These are phyloP conservation scores for Kodamaea kaohsiungensis DNA, from an alignment of 805 yeast genomes.

Conservation along the genomic window DNA sequence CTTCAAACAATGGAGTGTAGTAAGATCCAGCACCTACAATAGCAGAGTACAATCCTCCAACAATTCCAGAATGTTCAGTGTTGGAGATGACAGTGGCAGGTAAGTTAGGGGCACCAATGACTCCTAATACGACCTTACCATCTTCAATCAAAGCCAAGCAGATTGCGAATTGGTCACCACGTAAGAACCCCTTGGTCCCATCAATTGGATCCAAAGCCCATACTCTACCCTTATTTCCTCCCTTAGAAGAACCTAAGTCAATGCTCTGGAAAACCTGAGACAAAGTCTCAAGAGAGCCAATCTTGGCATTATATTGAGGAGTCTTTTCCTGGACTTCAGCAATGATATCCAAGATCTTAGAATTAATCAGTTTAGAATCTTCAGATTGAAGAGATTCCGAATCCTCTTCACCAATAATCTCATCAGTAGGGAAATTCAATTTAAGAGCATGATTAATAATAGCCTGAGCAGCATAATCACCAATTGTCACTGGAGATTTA, in stretches of 20 bases:
- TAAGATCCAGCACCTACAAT: constrained; percentile 67
- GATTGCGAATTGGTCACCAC: constrained; percentile 97
- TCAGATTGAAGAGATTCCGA: constrained; percentile 58
- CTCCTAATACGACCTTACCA: constrained; percentile 85
- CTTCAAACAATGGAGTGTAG: constrained; percentile 44
- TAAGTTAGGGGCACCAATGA: constrained; percentile 94
- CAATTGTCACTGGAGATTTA: constrained; percentile 92
- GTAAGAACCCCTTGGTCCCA: constrained; percentile 92
- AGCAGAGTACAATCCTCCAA: constrained; percentile 79
- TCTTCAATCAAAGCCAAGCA: constrained; percentile 88
- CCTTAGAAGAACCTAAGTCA: constrained; percentile 77
- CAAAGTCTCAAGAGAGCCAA: constrained; percentile 46
- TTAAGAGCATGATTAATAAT: constrained; percentile 81
- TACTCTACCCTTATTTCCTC: constrained; percentile 77
- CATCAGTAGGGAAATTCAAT: constrained; percentile 78
- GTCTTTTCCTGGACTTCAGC: constrained; percentile 52
- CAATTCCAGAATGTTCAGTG: constrained; percentile 33
- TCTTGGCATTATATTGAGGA: constrained; percentile 21
- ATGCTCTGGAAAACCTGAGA: constrained; percentile 62
- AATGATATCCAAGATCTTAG: constrained; percentile 61
- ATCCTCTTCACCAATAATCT: constrained; percentile 93
- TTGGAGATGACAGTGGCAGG: constrained; percentile 49
- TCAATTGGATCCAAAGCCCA: constrained; percentile 99
- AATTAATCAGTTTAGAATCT: constrained; percentile 44
- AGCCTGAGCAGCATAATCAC: constrained; percentile 96